Base-by-base conservation (phyloP, 139 green algal genomes). In the Coelastrella sp. region DNA sequence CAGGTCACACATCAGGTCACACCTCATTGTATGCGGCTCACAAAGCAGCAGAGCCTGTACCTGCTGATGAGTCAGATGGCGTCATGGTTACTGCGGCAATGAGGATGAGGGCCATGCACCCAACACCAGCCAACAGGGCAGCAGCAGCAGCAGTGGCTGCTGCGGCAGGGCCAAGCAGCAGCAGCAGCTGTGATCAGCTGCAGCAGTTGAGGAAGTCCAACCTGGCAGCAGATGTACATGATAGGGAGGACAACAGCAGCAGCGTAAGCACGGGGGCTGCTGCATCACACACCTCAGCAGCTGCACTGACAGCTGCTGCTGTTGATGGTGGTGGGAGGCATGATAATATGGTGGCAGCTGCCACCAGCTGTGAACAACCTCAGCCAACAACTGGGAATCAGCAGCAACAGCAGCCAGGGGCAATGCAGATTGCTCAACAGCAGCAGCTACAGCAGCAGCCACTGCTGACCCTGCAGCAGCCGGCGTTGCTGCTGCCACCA, bases 371-470 rank as follows among this genome's bases (percentile, higher is more conserved):
- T 45, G 64, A 13, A 40, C 9, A n/a, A 73, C 27, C 9, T 41
- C 25, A 27, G 57, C 21, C 57, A 30, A 30, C 15, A n/a, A 19
- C 27, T n/a, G 2, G 34, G 27, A 73, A 30, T 19, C n/a, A 19
- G 6, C 57, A 66, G 57, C 57, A 66, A n/a, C n/a, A n/a, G n/a
- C n/a, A n/a, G n/a, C n/a, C n/a, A n/a, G n/a, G n/a, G n/a, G n/a
- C n/a, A n/a, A n/a, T n/a, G 57, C 57, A 66, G 57, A 66, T 57
- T 57, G 15, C 45, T 57, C 45, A 57, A 57, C 37, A 50, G 38
- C 37, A 62, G 40, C 34, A 79, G 71, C 9, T 23, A 30, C 71
- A 79, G 71, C 71, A 79, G 71, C 71, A 68, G 17, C 45, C 59
- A 32, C 72, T 66, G 27, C 43, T 45, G 72, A 27, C 15, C 19